These are phyloP conservation scores for Candida qinlingensis DNA, from an alignment of 805 yeast genomes.

Conservation along the genomic window DNA sequence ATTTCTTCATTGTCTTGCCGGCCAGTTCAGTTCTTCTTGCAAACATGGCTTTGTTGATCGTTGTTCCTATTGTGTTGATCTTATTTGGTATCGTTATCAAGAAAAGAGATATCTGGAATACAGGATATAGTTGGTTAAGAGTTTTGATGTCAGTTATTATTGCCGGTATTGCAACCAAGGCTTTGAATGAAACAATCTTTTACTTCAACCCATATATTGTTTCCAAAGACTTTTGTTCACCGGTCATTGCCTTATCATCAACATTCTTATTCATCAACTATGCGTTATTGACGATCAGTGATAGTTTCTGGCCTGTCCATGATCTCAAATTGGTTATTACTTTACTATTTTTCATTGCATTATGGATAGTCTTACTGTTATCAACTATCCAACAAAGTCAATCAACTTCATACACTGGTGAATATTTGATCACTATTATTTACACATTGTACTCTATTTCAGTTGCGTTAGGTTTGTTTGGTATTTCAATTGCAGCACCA, in stretches of 20 bases:
- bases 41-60: constrained; percentile 46
- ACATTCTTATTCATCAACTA: constrained; percentile 52
- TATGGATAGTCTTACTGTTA: constrained; percentile 54
- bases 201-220: constrained; percentile 42
- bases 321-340: constrained; percentile 57
- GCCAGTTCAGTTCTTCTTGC: constrained; percentile 41
- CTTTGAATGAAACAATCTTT: constrained; percentile 36
- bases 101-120: constrained; percentile 44
- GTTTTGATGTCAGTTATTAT: constrained; percentile 52
- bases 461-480: constrained; percentile 45
- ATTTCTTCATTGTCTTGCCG: constrained; percentile 49
- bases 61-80: constrained; percentile 49
- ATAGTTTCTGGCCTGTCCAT: constrained; percentile 39
- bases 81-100: constrained; percentile 43
- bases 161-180: constrained; percentile 35
- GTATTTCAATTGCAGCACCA: constrained; percentile 28
- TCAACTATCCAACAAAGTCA: constrained; percentile 44
- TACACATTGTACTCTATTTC: constrained; percentile 43
- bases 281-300: constrained; percentile 38
- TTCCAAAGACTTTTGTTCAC: constrained; percentile 45
- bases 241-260: constrained; percentile 44
- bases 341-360: constrained; percentile 45
- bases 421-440: constrained; percentile 41
- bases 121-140: constrained; percentile 45
- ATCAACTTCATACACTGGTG: constrained; percentile 41